phyloP scores from a whole-genome alignment of 129 eudicot genomes.

The Pulicaria dysenterica region DNA sequence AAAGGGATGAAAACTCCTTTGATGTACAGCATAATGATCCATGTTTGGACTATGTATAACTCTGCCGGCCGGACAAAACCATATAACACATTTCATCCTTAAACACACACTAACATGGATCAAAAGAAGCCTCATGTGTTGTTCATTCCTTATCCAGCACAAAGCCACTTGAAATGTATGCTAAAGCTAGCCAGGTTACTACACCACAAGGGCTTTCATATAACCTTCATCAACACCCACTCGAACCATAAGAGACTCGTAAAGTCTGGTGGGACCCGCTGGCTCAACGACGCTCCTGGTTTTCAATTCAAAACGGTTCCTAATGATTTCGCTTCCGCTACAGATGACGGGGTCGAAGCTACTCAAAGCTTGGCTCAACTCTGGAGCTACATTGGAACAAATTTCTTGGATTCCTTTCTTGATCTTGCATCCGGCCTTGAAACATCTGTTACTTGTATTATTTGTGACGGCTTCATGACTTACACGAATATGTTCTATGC shows the following conservation, averaged over 20 bases:
- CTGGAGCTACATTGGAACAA: conserved; percentile 16
- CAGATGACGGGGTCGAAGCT: conserved; percentile 12
- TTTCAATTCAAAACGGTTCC: conserved; percentile 47
- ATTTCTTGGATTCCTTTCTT: conserved; percentile 39
- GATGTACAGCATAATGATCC: no score
- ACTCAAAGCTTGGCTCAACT: conserved; percentile 23
- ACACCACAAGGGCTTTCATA: conserved; percentile 47
- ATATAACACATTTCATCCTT: no score
- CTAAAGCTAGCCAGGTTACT: conserved; percentile 61
- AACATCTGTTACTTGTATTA: conserved; percentile 39
- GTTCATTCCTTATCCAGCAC: conserved; percentile 64
- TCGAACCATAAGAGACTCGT: conserved; percentile 38
- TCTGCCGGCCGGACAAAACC: no score
- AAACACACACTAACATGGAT: conserved; percentile 18
- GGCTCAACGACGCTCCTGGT: conserved; percentile 11
- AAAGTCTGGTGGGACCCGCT: conserved; percentile 11
- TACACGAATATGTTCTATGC: conserved; percentile 37
- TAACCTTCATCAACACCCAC: conserved; percentile 54
- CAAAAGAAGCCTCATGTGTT: conserved; percentile 50
- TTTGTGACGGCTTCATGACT: conserved; percentile 55
- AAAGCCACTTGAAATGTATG: conserved; percentile 79
- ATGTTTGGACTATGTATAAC: no score
- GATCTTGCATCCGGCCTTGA: conserved; percentile 34
- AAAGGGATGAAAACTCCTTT: no score
- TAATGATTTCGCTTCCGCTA: conserved; percentile 30